phyloP scores from a whole-genome alignment of 164 flowering plant genomes.

The Aristolochia contorta region DNA sequence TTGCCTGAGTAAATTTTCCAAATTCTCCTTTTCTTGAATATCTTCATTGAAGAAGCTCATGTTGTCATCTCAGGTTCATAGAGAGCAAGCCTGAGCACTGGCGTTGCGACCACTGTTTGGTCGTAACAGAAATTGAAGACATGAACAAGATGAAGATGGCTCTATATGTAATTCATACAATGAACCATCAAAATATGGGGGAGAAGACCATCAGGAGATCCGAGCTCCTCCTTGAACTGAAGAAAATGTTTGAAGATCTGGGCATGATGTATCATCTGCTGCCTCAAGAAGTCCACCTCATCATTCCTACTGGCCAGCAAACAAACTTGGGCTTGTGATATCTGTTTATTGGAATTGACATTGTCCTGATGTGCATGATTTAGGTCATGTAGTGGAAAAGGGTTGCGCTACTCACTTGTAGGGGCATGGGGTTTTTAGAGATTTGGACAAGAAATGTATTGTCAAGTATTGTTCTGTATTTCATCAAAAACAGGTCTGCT shows the following conservation, averaged over 20 bases:
- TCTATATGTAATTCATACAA: conserved; percentile 60
- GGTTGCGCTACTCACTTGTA: too few species aligned
- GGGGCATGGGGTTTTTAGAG: too few species aligned
- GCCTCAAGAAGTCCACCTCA: conserved; percentile 73
- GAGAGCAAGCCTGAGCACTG: conserved; percentile 75
- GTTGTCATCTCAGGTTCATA: conserved; percentile 37
- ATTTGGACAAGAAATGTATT: too few species aligned
- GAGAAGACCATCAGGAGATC: conserved; percentile 57
- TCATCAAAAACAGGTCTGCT: too few species aligned
- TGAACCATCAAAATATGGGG: conserved; percentile 59
- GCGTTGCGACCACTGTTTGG: conserved; percentile 46
- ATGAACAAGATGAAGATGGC: conserved; percentile 73
- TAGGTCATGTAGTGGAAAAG: too few species aligned
- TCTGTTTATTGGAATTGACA: neutral
- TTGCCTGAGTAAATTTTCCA: neutral
- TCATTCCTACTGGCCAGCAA: neutral
- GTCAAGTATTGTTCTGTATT: too few species aligned
- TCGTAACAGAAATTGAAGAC: conserved; percentile 62
- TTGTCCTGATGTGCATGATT: too few species aligned
- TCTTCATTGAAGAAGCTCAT: conserved; percentile 1
- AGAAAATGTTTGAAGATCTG: conserved; percentile 68
- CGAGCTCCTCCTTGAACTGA: conserved; percentile 52
- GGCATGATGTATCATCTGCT: conserved; percentile 53
- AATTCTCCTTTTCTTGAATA: neutral
- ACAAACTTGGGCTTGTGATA: neutral